Base-by-base conservation (phyloP, 208 protist genomes). In the Wallacemonas sp. region DNA sequence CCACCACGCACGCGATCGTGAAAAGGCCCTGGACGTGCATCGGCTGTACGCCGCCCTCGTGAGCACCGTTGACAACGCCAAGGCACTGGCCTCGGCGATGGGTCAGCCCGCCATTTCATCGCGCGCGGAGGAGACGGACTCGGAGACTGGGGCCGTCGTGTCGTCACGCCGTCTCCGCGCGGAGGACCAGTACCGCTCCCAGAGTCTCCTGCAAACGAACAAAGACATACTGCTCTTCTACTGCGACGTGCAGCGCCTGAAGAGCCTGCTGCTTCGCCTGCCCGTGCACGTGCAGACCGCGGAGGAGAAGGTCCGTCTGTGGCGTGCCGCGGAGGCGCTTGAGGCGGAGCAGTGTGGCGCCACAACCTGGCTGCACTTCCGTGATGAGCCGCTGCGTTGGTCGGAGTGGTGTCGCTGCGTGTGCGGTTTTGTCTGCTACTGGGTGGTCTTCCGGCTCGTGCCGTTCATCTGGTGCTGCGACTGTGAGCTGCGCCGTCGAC, bases 181-280 rank as follows among this genome's bases (percentile, higher is more conserved):
- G 41, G 43, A 43, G 36, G 14, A 88, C 73, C 33, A 91, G 87
- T 52, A 29, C 46, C 6, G 30, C 30, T 58, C 52, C 12, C 52
- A 58, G n/a, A 58, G 52, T 21, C 29, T 58, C n/a, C 32, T 58
- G 29, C 34, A 58, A 21, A 58, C 52, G 30, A 58, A 58, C 52
- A 58, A 58, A 30, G 79, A 87, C 17, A 78, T 77, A 19, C 43
- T 88, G 49, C 61, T 68, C n/a, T 76, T 91, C 36, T 91, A 80
- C 33, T 88, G 81, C 43, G 77, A 84, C 34, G 24, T 91, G 11
- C 85, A 91, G 72, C 61, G 49, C 2, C 3, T 86, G 12, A 70
- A 81, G 4, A 61, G 68, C 17, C 34, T 69, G 0, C 71, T 90
- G 27, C 65, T 80, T 34, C 39, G 60, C 17, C 55, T 90, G 23